Conservation (phyloP, 352 stramenopile genomes). For the Globisporangium paroecandrum region DNA sequence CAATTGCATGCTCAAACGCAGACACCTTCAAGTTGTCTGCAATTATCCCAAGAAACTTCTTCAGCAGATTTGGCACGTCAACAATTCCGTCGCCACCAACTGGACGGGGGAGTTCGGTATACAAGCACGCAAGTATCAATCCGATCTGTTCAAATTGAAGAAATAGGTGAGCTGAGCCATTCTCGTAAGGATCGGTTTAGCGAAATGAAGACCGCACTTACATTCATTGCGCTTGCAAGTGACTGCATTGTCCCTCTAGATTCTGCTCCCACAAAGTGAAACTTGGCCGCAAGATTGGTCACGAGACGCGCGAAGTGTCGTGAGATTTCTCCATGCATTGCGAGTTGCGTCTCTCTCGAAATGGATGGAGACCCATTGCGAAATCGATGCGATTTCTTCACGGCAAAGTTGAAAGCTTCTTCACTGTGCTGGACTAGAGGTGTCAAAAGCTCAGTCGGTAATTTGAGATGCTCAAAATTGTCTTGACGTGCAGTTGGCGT, state of each 20-base stretch:
- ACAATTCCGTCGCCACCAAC: constrained; percentile 12
- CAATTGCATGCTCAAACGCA: constrained; percentile 10
- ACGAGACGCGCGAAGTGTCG: constrained; percentile 37
- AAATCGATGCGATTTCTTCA: not conserved
- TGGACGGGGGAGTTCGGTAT: constrained; percentile 19
- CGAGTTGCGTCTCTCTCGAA: constrained; percentile 22
- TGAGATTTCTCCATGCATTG: constrained; percentile 27
- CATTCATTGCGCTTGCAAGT: constrained; percentile 36
- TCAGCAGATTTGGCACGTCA: constrained; percentile 24
- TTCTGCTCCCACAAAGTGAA: constrained; percentile 28
- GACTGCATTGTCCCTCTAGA: constrained; percentile 28
- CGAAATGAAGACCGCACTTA: constrained; percentile 20
- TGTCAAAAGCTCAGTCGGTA: constrained; percentile 14
- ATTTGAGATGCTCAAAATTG: constrained; percentile 19
- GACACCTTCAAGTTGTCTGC: constrained; percentile 25
- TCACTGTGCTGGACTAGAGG: not conserved
- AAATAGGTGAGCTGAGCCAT: constrained; percentile 14
- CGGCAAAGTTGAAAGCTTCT: not conserved
- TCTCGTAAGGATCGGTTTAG: constrained; percentile 9
- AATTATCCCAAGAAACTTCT: constrained; percentile 46
- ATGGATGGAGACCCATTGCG: constrained; percentile 28
- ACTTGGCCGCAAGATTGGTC: constrained; percentile 32
- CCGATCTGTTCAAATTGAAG: constrained; percentile 29
- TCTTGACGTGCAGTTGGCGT: constrained; percentile 25
- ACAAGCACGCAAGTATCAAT: constrained; percentile 36